A percentile compares a stretch with the other conserved stretches of the same genome.
Evolutionary conservation across 768 basidiomycete species (phyloP).

Genomic region (Amylocystis lapponica): DNA sequence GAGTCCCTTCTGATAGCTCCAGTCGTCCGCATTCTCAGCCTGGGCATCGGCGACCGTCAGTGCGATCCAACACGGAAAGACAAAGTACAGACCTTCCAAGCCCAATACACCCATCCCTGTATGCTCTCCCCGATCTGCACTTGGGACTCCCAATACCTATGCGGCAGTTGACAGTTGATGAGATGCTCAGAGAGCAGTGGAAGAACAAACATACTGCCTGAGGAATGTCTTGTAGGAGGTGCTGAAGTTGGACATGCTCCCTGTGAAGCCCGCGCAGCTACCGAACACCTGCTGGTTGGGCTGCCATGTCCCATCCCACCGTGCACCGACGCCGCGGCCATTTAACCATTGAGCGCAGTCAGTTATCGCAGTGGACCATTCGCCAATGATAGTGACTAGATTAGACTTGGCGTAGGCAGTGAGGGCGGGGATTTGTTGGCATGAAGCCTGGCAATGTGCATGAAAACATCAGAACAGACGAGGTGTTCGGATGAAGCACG

Average conservation of each 20-base stretch:
- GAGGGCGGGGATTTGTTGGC: conserved; percentile 42
- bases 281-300: conserved; percentile 45
- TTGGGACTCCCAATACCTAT: conserved; percentile 77
- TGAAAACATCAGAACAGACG: background rate
- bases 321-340: conserved; percentile 62
- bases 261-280: conserved; percentile 58
- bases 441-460: conserved; percentile 39
- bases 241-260: conserved; percentile 52
- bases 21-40: conserved; percentile 67
- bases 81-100: conserved; percentile 57
- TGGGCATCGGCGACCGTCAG: conserved; percentile 15
- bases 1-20: conserved; percentile 71
- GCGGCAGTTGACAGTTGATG: background rate
- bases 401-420: conserved; percentile 43
- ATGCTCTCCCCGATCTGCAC: conserved; percentile 66
- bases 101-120: conserved; percentile 72
- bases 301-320: conserved; percentile 59
- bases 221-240: conserved; percentile 57
- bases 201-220: conserved; percentile 41
- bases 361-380: conserved; percentile 72
- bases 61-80: background rate
- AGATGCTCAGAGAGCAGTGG: conserved; percentile 1
- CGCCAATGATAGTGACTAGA: conserved; percentile 73
- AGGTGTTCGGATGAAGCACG: conserved; percentile 3
- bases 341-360: conserved; percentile 81